Evolutionary conservation across 768 basidiomycete genomes (phyloP).

Genomic region (Infundibulicybe gibba): DNA sequence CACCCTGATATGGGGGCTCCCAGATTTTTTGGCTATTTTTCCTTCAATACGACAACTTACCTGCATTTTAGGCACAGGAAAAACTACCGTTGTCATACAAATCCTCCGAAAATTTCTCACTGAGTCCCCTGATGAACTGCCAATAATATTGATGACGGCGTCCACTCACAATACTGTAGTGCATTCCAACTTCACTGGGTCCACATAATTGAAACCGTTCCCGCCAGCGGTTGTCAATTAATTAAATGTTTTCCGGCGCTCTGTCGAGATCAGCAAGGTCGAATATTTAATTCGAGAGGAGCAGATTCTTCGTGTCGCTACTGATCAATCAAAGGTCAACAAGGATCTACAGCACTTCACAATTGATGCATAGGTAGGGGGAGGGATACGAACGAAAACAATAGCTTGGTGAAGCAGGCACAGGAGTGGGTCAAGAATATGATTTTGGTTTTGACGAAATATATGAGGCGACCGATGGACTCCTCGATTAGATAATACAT

Average conservation of each 20-base stretch:
- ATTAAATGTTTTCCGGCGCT: slow-evolving; percentile 65
- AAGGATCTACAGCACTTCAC: slow-evolving; percentile 55
- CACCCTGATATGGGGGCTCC: slow-evolving; percentile 69
- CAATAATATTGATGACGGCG: slow-evolving; percentile 65
- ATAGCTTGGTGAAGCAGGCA: slow-evolving; percentile 51
- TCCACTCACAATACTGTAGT: slow-evolving; percentile 62
- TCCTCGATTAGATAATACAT: too few species aligned
- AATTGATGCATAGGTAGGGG: slow-evolving; percentile 61
- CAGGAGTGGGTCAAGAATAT: slow-evolving; percentile 55
- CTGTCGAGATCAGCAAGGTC: slow-evolving; percentile 42
- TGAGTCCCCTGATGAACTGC: slow-evolving; percentile 20
- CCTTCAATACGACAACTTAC: not conserved
- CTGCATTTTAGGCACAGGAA: slow-evolving; percentile 40
- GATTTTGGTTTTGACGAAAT: too few species aligned
- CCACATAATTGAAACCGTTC: not conserved
- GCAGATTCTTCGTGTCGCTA: slow-evolving; percentile 64
- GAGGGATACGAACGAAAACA: slow-evolving; percentile 62
- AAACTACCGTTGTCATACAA: slow-evolving; percentile 67
- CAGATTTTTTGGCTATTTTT: slow-evolving; percentile 34
- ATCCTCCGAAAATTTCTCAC: slow-evolving; percentile 44
- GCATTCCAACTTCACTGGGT: not conserved
- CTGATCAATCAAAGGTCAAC: slow-evolving; percentile 61
- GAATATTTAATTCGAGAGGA: slow-evolving; percentile 45
- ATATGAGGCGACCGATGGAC: too few species aligned
- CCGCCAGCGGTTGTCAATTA: slow-evolving; percentile 66